A percentile compares a stretch with the other conserved stretches of the same genome.
These are phyloP conservation scores for Xenosphaeropsis pyriputrescens DNA, from an alignment of 2,329 filamentous ascomycete species.

Conservation along the genomic window DNA sequence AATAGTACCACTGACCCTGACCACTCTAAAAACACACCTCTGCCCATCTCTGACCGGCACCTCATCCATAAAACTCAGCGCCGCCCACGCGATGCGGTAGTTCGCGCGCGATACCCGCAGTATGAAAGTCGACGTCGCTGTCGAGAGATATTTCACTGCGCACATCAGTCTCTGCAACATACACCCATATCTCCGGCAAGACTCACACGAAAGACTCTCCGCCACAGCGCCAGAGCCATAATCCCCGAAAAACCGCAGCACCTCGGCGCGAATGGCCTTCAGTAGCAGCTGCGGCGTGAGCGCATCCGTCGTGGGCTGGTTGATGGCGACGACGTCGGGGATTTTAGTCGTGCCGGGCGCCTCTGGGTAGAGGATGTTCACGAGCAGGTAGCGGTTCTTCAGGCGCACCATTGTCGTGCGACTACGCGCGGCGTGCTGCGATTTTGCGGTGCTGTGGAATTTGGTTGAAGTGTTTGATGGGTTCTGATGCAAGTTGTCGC, in stretches of 20 bases:
- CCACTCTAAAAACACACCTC: constrained; percentile 68
- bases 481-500: no score
- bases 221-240: constrained; percentile 68
- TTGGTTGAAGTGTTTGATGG: no score
- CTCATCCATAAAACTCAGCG: constrained; percentile 63
- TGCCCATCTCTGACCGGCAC: constrained; percentile 42
- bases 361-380: constrained; percentile 80
- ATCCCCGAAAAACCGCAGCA: constrained; percentile 70
- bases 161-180: constrained; percentile 1
- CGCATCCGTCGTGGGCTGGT: constrained; percentile 61
- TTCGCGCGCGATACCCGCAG: constrained; percentile 69
- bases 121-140: constrained; percentile 89
- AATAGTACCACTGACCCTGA: constrained; percentile 85
- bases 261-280: constrained; percentile 54
- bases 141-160: constrained; percentile 80
- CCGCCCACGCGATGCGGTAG: constrained; percentile 81
- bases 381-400: constrained; percentile 90
- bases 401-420: constrained; percentile 66
- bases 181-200: not conserved
- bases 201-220: constrained; percentile 51
- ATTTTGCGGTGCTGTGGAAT: no score
- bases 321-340: constrained; percentile 54
- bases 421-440: no score
- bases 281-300: constrained; percentile 53
- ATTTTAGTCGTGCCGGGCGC: constrained; percentile 25